phyloP scores from a whole-genome alignment of 2,329 filamentous ascomycete species.

The Aspergillus vadensis region DNA sequence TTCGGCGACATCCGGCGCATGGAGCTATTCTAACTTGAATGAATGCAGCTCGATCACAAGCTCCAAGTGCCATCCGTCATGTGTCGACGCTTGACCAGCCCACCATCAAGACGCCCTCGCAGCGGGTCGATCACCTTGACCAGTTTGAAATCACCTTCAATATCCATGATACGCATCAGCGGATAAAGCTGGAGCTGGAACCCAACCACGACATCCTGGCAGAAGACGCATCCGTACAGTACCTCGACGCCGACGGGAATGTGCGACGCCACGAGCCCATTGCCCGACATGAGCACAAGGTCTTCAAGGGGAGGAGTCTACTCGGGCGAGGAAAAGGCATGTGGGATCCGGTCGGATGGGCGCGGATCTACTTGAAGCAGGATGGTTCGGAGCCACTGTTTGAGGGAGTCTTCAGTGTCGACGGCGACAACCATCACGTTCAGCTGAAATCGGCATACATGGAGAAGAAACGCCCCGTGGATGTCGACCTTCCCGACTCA shows the following conservation, averaged over 20 bases:
- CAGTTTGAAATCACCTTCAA: conserved; percentile 83
- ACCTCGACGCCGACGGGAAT: conserved; percentile 71
- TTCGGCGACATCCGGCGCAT: background rate
- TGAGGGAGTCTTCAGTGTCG: conserved; percentile 81
- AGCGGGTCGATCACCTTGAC: conserved; percentile 77
- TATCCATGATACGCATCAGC: conserved; percentile 66
- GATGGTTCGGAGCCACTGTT: conserved; percentile 83
- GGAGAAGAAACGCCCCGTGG: conserved; percentile 68
- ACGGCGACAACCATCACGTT: conserved; percentile 83
- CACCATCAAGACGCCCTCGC: conserved; percentile 74
- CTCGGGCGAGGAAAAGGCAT: conserved; percentile 62
- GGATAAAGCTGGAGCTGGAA: conserved; percentile 76
- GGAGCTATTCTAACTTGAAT: background rate
- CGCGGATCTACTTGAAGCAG: conserved; percentile 72
- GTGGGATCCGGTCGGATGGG: conserved; percentile 86
- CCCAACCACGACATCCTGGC: conserved; percentile 90
- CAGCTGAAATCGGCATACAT: conserved; percentile 74
- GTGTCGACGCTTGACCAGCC: conserved; percentile 73
- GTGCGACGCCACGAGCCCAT: conserved; percentile 68
- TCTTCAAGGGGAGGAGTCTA: conserved; percentile 81
- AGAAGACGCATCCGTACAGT: conserved; percentile 71
- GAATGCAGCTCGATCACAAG: conserved; percentile 65
- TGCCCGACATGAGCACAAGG: conserved; percentile 71
- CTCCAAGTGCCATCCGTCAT: conserved; percentile 74
- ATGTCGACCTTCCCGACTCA: conserved; percentile 63